Percentiles rank a stretch among this genome's conserved stretches.
Conservation (phyloP, 371 early-diverging fungal species). For the Mucor lusitanicus region DNA sequence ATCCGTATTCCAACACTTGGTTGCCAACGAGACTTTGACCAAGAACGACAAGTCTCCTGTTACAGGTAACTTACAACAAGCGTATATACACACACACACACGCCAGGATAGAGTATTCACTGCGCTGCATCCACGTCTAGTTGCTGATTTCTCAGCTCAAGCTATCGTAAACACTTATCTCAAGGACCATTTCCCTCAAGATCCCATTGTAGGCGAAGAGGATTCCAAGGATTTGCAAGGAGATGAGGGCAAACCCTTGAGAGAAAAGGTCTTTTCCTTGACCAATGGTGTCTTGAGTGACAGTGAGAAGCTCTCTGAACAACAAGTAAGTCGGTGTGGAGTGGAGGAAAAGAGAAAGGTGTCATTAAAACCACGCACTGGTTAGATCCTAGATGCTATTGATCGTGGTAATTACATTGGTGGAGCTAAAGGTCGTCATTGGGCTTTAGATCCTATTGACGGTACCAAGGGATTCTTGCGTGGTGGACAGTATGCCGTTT, state of each 20-base stretch:
- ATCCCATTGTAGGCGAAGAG: slow-evolving; percentile 95
- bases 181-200: slow-evolving; percentile 74
- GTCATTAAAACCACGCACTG: background rate
- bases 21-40: slow-evolving; percentile 75
- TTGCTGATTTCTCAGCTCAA: slow-evolving; percentile 95
- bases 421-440: slow-evolving; percentile 82
- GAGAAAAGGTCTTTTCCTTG: slow-evolving; percentile 79
- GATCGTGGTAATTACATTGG: slow-evolving; percentile 90
- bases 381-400: slow-evolving; percentile 78
- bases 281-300: slow-evolving; percentile 69
- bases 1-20: slow-evolving; percentile 80
- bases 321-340: slow-evolving; percentile 56
- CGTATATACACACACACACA: background rate
- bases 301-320: slow-evolving; percentile 58
- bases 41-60: slow-evolving; percentile 96
- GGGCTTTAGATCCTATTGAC: slow-evolving; percentile 98
- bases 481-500: slow-evolving; percentile 97
- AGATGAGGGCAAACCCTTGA: slow-evolving; percentile 63
- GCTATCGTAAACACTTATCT: slow-evolving; percentile 91
- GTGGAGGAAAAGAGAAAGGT: background rate
- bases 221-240: slow-evolving; percentile 84
- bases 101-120: background rate
- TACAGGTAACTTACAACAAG: slow-evolving; percentile 61
- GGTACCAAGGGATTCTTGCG: slow-evolving; percentile 95
- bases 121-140: slow-evolving; percentile 35